Evolutionary conservation across 345 rosid genomes (phyloP), one percentile per base, ranked within the genome.

Genomic region (Eucalyptus erythrocorys): DNA sequence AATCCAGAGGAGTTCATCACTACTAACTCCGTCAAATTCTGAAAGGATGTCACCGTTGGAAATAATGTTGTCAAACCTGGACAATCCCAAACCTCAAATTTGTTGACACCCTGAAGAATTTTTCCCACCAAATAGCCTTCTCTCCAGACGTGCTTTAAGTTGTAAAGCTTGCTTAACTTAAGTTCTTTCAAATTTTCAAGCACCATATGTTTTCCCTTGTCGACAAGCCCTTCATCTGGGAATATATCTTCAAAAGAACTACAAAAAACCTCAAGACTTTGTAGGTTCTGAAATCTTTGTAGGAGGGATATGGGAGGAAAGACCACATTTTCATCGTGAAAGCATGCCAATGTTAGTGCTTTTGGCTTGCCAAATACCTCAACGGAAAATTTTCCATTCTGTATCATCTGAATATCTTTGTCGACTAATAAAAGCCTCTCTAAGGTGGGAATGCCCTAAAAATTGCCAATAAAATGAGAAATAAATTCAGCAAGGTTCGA

Each of bases 11-110:
- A 68, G 5, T 17, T 68, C 80, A 16, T 68, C 43, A 68, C 80
- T 22, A 68, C 80, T 32, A 68, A 8, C 2, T 17, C 0, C 2
- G 4, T 68, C 43, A 68, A 1, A 76, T 37, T 76, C 0, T 0
- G 26, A 3, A 37, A 71, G 8, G 81, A 17, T 71, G 26, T 10
- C 2, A 9, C 8, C 0, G 26, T 1, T 71, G 26, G 81, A 34
- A 71, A 71, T 71, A 71, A 71, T 19, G 26, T 19, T 5, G 45
- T 71, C 26, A 71, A 9, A 37, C 7, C 2, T 0, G 81, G 26
- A 37, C 81, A 71, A 19, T 71, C 81, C 7, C 26, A 17, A 17
- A 71, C 26, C 81, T 34, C 14, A 34, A 34, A 17, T 71, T 3
- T 34, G 13, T 5, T 0, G 3, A 71, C 10, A 9, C 7, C 10